Evolutionary conservation across 1,139 yeast species (phyloP).

Genomic region (Protomyces inundatus): DNA sequence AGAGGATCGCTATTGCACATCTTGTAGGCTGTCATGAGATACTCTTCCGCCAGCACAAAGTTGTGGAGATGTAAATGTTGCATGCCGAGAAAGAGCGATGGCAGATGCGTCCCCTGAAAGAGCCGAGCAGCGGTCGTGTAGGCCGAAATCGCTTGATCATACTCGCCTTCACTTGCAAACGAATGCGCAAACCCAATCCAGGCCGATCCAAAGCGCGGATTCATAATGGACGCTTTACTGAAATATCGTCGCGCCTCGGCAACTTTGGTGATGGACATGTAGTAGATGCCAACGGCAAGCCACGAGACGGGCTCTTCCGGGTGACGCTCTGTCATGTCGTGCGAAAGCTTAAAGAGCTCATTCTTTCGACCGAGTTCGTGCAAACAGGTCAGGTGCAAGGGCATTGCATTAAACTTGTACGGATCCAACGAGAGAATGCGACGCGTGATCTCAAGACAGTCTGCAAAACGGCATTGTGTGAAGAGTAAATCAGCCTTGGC

Average conservation of each 20-base stretch:
- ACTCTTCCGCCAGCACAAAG: conserved; percentile 77
- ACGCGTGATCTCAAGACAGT: conserved; percentile 68
- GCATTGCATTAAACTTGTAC: conserved; percentile 66
- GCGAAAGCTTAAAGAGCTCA: conserved; percentile 73
- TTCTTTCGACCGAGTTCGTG: conserved; percentile 81
- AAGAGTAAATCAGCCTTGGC: conserved; percentile 68
- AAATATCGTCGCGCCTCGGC: conserved; percentile 82
- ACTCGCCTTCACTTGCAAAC: conserved; percentile 95
- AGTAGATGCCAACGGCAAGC: conserved; percentile 90
- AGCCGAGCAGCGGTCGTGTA: conserved; percentile 92
- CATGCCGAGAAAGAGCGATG: conserved; percentile 89
- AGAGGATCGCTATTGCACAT: conserved; percentile 83
- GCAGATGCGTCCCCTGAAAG: conserved; percentile 91
- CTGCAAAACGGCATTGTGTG: conserved; percentile 72
- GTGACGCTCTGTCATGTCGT: conserved; percentile 77
- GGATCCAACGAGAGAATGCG: conserved; percentile 54
- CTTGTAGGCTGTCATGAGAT: conserved; percentile 65
- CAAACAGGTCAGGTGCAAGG: conserved; percentile 75
- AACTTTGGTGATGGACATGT: conserved; percentile 65
- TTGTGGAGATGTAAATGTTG: conserved; percentile 88
- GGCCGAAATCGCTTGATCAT: conserved; percentile 96
- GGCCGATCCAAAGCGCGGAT: conserved; percentile 89
- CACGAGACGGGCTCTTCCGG: conserved; percentile 83
- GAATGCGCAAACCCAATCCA: conserved; percentile 99
- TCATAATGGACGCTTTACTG: conserved; percentile 79